These are phyloP conservation scores for Dacryopinax spathularia DNA, from an alignment of 768 basidiomycete species.

Conservation along the genomic window DNA sequence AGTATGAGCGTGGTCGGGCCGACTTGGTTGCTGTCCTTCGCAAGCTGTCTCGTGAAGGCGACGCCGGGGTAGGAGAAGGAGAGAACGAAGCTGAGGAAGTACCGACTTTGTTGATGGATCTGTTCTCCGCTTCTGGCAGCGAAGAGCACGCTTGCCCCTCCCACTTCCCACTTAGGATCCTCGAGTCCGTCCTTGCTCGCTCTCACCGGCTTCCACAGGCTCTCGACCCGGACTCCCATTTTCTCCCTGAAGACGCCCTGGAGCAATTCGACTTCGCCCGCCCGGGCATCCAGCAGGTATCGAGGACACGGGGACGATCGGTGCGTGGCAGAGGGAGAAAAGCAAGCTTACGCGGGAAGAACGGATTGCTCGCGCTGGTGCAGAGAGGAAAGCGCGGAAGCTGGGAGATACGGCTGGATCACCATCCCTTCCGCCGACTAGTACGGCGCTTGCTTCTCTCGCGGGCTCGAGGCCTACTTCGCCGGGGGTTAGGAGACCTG, in stretches of 20 bases:
- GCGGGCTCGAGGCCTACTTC: no score
- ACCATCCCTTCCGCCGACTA: no score
- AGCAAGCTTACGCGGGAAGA: slow-evolving; percentile 61
- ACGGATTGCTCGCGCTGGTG: slow-evolving; percentile 47
- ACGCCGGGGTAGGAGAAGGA: slow-evolving; percentile 16
- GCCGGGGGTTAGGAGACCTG: no score
- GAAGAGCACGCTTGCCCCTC: not conserved
- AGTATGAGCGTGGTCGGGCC: slow-evolving; percentile 67
- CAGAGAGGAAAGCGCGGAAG: slow-evolving; percentile 30
- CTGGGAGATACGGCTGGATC: slow-evolving; percentile 27
- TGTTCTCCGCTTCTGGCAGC: not conserved
- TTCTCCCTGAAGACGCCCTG: not conserved
- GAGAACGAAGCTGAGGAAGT: slow-evolving; percentile 23
- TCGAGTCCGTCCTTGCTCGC: not conserved
- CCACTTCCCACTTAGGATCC: not conserved
- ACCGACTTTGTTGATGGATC: slow-evolving; percentile 17
- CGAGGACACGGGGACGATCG: slow-evolving; percentile 37
- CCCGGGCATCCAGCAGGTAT: slow-evolving; percentile 68
- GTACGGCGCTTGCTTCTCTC: no score
- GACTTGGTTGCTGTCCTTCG: slow-evolving; percentile 27
- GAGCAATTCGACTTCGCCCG: slow-evolving; percentile 18
- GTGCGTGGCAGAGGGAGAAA: slow-evolving; percentile 38
- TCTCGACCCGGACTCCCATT: not conserved
- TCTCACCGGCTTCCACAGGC: not conserved
- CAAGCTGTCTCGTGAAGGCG: not conserved